These are phyloP conservation scores for Moelleriella libera DNA, from an alignment of 2,329 filamentous ascomycete species.

Conservation along the genomic window DNA sequence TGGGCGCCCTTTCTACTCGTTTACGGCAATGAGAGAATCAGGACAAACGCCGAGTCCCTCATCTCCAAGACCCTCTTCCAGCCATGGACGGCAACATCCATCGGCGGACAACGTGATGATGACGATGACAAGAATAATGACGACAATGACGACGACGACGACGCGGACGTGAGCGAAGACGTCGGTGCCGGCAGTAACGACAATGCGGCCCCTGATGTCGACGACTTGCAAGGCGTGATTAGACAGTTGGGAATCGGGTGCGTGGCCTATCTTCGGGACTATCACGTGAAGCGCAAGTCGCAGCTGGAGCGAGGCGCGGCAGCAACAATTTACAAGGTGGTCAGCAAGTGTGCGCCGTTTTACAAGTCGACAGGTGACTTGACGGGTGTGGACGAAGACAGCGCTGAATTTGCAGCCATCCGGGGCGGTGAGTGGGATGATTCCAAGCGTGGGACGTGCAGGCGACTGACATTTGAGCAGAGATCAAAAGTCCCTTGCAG, in stretches of 20 bases:
- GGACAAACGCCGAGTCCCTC: slow-evolving; percentile 26
- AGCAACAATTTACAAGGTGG: slow-evolving; percentile 23
- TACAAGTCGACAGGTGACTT: slow-evolving; percentile 19
- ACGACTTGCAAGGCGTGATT: slow-evolving; percentile 12
- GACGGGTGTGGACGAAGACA: slow-evolving; percentile 14
- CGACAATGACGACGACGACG: too few relatives aligned
- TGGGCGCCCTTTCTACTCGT: slow-evolving; percentile 39
- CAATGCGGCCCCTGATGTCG: not conserved
- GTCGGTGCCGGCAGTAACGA: too few relatives aligned
- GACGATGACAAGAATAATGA: too few relatives aligned
- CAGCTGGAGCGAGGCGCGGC: slow-evolving; percentile 30
- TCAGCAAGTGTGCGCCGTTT: slow-evolving; percentile 26
- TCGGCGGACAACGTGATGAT: not conserved
- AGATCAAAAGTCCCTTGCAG: slow-evolving; percentile 33
- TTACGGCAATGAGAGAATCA: slow-evolving; percentile 28
- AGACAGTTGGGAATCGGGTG: slow-evolving; percentile 29
- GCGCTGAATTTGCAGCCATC: slow-evolving; percentile 11
- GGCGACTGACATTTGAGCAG: slow-evolving; percentile 9
- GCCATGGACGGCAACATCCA: slow-evolving; percentile 10
- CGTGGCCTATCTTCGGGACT: slow-evolving; percentile 30
- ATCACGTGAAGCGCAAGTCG: slow-evolving; percentile 25
- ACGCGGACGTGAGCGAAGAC: too few relatives aligned
- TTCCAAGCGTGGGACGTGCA: too few relatives aligned
- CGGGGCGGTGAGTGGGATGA: slow-evolving; percentile 12
- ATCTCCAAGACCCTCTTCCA: slow-evolving; percentile 28